phyloP scores from a whole-genome alignment of 2,329 filamentous ascomycete species.

The Aspergillus melleus region DNA sequence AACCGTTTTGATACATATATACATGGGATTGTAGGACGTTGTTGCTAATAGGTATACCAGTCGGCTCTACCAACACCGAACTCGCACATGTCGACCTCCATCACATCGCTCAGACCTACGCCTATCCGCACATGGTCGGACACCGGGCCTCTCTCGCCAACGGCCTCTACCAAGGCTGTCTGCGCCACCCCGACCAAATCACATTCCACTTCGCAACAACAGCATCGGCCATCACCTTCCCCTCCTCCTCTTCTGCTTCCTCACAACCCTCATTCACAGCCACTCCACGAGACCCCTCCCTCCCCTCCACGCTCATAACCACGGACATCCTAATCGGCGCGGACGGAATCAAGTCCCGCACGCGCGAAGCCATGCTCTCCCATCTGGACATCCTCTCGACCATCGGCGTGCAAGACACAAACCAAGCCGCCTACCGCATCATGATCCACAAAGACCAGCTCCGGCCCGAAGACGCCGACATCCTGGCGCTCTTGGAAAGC shows the following conservation, averaged over 20 bases:
- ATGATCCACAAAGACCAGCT: constrained; percentile 51
- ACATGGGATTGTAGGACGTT: no score
- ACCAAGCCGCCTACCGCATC: constrained; percentile 57
- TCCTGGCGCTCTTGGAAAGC: constrained; percentile 56
- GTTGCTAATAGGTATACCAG: constrained; percentile 38
- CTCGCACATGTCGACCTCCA: constrained; percentile 69
- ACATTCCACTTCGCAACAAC: constrained; percentile 67
- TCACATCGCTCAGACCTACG: constrained; percentile 67
- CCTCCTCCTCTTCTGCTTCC: constrained; percentile 9
- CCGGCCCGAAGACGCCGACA: constrained; percentile 47
- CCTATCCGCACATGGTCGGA: constrained; percentile 76
- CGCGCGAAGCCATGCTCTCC: constrained; percentile 45
- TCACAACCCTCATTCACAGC: constrained; percentile 62
- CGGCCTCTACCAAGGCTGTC: constrained; percentile 69
- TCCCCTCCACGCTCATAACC: constrained; percentile 49
- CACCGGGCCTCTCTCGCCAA: constrained; percentile 72
- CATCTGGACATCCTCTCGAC: constrained; percentile 32
- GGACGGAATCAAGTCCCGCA: constrained; percentile 56
- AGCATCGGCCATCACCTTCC: constrained; percentile 59
- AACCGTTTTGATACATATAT: no score
- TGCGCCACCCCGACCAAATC: constrained; percentile 58
- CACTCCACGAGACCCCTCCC: constrained; percentile 54
- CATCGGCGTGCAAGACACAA: constrained; percentile 48
- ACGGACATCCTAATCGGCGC: constrained; percentile 55
- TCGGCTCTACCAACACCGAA: constrained; percentile 65